Evolutionary conservation across 192 early-diverging fungal species (phyloP).

Genomic region (Powellomyces hirtus): DNA sequence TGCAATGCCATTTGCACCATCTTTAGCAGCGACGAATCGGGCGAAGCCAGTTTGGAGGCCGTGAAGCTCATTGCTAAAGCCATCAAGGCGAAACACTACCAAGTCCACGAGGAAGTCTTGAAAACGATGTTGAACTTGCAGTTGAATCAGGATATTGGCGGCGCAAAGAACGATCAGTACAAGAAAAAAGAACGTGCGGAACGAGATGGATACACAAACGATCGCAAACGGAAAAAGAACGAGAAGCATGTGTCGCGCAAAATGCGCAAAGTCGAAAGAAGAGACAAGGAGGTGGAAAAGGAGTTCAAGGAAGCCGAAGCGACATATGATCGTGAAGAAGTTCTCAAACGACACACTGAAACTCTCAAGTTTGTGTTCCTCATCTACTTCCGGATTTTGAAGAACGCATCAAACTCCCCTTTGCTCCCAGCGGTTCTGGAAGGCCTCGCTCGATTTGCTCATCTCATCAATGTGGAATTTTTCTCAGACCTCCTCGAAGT

Average conservation of each 20-base stretch:
- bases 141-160: conserved; percentile 70
- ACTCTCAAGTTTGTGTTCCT: conserved; percentile 93
- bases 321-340: conserved; percentile 78
- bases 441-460: conserved; percentile 84
- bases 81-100: conserved; percentile 77
- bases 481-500: conserved; percentile 85
- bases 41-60: conserved; percentile 81
- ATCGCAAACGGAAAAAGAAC: conserved; percentile 47
- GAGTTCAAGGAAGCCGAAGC: conserved; percentile 92
- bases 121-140: conserved; percentile 78
- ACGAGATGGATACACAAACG: conserved; percentile 16
- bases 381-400: conserved; percentile 93
- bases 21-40: conserved; percentile 82
- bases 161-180: conserved; percentile 26
- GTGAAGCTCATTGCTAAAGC: conserved; percentile 81
- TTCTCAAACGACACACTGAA: conserved; percentile 79
- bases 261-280: conserved; percentile 69
- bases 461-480: conserved; percentile 95
- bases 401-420: conserved; percentile 72
- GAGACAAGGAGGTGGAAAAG: conserved; percentile 67
- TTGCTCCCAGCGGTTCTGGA: conserved; percentile 75
- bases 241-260: conserved; percentile 51
- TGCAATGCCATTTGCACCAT: conserved; percentile 74
- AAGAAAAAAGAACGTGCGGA: conserved; percentile 32
- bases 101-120: conserved; percentile 60